Evolutionary conservation across 176 grass and related monocot species (phyloP).

Genomic region (Oryza longistaminata): DNA sequence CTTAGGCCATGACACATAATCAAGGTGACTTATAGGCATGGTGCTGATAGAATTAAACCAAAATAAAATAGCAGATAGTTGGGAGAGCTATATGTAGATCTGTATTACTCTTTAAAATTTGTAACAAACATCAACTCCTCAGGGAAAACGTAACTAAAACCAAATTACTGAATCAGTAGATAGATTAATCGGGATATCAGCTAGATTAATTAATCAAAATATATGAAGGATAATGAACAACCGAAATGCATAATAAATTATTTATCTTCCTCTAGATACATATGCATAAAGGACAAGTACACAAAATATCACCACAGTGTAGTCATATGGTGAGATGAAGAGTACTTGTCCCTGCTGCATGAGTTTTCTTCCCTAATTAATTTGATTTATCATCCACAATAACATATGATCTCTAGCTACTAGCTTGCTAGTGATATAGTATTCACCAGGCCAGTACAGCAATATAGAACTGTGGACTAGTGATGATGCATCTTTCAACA

Average conservation of each 20-base stretch:
- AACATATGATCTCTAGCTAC: not conserved
- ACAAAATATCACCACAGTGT: constrained; percentile 53
- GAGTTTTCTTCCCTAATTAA: constrained; percentile 6
- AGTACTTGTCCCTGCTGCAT: constrained; percentile 52
- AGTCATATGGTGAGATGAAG: constrained; percentile 59
- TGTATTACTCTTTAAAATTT: not conserved
- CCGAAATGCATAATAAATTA: not conserved
- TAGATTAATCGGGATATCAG: not conserved
- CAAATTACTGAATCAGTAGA: not conserved
- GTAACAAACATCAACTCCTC: too few species aligned
- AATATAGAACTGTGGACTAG: too few species aligned
- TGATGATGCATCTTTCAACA: not conserved
- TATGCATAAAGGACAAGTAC: constrained; percentile 36
- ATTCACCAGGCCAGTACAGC: not conserved
- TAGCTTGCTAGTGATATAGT: not conserved
- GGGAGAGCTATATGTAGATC: constrained; percentile 35
- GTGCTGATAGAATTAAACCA: constrained; percentile 17
- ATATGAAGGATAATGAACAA: not conserved
- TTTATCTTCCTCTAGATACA: constrained; percentile 23
- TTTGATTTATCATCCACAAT: constrained; percentile 5
- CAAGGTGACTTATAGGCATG: constrained; percentile 8
- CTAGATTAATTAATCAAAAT: not conserved
- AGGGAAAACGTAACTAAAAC: too few species aligned
- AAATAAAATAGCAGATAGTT: constrained; percentile 17
- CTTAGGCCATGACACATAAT: too few species aligned